Evolutionary conservation across 2,329 filamentous ascomycete species (phyloP).

Genomic region (Zasmidium citrigriseum): DNA sequence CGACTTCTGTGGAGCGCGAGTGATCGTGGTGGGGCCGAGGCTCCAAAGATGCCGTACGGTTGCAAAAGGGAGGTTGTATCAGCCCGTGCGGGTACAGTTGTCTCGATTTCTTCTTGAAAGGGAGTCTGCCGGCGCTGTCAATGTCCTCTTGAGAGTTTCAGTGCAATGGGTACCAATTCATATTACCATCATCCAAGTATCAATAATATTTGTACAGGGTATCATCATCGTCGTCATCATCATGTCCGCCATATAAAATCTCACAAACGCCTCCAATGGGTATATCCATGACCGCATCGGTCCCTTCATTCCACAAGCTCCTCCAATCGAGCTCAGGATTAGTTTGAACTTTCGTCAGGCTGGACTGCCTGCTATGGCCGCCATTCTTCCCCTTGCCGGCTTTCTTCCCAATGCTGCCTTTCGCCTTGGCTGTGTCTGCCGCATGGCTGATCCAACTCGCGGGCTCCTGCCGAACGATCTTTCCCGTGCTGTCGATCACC

Average conservation of each 20-base stretch:
- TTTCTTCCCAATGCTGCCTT: slow-evolving; percentile 34
- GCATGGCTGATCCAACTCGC: slow-evolving; percentile 26
- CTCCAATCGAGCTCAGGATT: slow-evolving; percentile 66
- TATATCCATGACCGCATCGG: slow-evolving; percentile 96
- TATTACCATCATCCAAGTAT: too few species aligned
- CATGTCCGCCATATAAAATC: slow-evolving; percentile 72
- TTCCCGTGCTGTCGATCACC: slow-evolving; percentile 72
- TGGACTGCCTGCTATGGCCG: slow-evolving; percentile 40
- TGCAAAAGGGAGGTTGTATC: too few species aligned
- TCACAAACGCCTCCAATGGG: slow-evolving; percentile 94
- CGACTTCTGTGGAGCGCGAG: too few species aligned
- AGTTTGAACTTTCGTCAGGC: slow-evolving; percentile 30
- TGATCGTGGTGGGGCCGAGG: too few species aligned
- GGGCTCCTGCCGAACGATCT: slow-evolving; percentile 44
- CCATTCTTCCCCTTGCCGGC: slow-evolving; percentile 39
- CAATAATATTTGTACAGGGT: slow-evolving; percentile 9
- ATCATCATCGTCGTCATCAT: slow-evolving; percentile 23
- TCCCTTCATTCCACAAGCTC: slow-evolving; percentile 84
- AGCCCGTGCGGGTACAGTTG: too few species aligned
- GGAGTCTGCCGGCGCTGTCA: too few species aligned
- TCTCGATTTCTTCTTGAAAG: too few species aligned
- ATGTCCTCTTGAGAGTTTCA: too few species aligned
- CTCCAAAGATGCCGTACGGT: too few species aligned
- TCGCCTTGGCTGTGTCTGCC: slow-evolving; percentile 13
- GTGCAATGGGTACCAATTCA: too few species aligned